Evolutionary conservation across 345 rosid genomes (phyloP), one percentile per base, ranked within the genome.

Genomic region (Stellera chamaejasme): DNA sequence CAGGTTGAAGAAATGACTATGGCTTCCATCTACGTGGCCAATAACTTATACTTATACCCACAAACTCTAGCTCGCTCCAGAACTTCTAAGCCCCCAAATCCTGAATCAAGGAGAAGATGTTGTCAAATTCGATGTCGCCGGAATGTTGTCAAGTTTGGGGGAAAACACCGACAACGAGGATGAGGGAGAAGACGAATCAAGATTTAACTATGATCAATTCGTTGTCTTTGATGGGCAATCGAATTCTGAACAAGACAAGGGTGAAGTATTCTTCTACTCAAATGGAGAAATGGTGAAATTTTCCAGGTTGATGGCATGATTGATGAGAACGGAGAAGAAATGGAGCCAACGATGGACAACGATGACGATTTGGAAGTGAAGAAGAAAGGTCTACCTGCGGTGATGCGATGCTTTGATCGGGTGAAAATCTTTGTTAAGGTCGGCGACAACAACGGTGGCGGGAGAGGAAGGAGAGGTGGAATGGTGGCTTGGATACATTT

Each of bases 341-440:
- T 53, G 6, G 51, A 52, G n/a, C 69, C 61, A 57, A 43, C 51
- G 43, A 62, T 54, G 0, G 83, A 74, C 50, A 69, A 55, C 14
- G 76, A 72, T 25, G 72, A 45, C 44, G 80, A 51, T 25, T 50
- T 51, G 43, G 77, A 72, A 45, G 79, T 66, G 57, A 92, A 88
- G 79, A 95, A 92, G 76, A 88, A 88, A 68, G 95, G 98, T 13
- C 68, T 92, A 3, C 90, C 95, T 1, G 96, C 96, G 2, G 93
- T 92, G 39, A 92, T 88, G 96, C 70, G 96, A 43, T 92, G 98
- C 61, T 92, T 92, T 47, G 98, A 88, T 67, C 66, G 84, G 15
- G 88, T 95, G 3, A 88, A 92, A 73, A 77, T 92, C 49, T 88
- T 16, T 42, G 95, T 71, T 5, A 88, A 78, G 70, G 88, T 95